phyloP scores from a whole-genome alignment of 805 yeast genomes.

The Hanseniaspora mollemarum region DNA sequence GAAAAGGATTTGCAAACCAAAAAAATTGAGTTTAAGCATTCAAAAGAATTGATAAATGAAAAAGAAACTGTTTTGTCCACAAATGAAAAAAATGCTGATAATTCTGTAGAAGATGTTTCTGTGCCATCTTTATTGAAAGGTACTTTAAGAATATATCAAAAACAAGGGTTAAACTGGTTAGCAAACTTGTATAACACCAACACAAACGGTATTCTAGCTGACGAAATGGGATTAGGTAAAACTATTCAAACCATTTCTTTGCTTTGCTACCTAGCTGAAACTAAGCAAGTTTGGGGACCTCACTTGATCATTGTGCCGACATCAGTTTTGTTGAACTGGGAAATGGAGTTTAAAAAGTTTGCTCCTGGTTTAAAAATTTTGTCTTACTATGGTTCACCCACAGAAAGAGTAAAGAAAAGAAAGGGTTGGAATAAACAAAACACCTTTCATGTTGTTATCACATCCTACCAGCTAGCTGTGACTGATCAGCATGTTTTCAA shows the following conservation, averaged over 20 bases:
- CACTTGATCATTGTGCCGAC: conserved; percentile 96
- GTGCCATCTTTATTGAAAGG: conserved; percentile 66
- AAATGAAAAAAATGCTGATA: conserved; percentile 20
- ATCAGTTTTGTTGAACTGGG: conserved; percentile 96
- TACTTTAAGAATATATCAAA: conserved; percentile 77
- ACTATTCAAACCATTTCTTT: conserved; percentile 92
- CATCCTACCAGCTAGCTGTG: conserved; percentile 93
- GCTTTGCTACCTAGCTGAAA: conserved; percentile 80
- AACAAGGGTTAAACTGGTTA: conserved; percentile 93
- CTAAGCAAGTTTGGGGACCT: conserved; percentile 93
- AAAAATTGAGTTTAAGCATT: conserved; percentile 15
- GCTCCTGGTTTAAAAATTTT: conserved; percentile 95
- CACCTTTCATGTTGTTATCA: conserved; percentile 91
- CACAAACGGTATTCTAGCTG: conserved; percentile 94
- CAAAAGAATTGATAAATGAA: conserved; percentile 26
- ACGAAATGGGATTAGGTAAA: conserved; percentile 97
- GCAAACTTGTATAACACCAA: conserved; percentile 85
- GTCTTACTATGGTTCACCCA: conserved; percentile 94
- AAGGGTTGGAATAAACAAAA: conserved; percentile 97
- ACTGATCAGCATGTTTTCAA: conserved; percentile 92
- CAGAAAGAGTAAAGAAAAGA: conserved; percentile 88
- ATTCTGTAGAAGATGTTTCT: conserved; percentile 57
- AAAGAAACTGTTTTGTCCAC: conserved; percentile 18
- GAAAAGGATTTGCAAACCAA: conserved; percentile 18
- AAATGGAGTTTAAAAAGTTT: conserved; percentile 95